A percentile compares a stretch with the other conserved stretches of the same genome.
Evolutionary conservation across 371 early-diverging fungal species (phyloP).

Genomic region (Apophysomyces variabilis): DNA sequence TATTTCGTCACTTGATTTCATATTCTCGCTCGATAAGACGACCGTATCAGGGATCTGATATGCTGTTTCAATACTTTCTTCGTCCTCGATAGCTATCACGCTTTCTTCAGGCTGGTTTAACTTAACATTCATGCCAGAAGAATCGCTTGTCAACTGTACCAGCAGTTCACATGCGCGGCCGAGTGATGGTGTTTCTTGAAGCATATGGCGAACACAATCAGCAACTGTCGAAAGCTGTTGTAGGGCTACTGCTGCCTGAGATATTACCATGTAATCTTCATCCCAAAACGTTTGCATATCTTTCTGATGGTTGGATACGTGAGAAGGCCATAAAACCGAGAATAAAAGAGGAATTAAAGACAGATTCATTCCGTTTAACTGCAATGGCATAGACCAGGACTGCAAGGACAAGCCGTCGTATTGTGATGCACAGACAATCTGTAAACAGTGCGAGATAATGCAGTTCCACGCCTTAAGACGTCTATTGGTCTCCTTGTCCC

Average conservation of each 20-base stretch:
- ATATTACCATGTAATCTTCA: constrained; percentile 16
- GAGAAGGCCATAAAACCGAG: not conserved
- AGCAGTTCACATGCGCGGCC: constrained; percentile 32
- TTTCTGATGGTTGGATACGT: not conserved
- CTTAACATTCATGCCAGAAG: not conserved
- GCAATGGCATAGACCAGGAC: constrained; percentile 22
- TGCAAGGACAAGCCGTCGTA: constrained; percentile 30
- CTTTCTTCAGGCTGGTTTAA: not conserved
- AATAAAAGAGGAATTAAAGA: constrained; percentile 1
- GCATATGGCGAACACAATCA: constrained; percentile 36
- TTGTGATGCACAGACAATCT: constrained; percentile 30
- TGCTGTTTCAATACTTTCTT: not conserved
- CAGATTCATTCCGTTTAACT: constrained; percentile 11
- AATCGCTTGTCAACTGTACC: constrained; percentile 1
- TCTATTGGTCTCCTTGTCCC: not conserved
- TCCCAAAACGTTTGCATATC: constrained; percentile 1
- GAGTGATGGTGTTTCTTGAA: constrained; percentile 60
- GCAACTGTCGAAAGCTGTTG: constrained; percentile 19
- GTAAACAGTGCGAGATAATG: constrained; percentile 30
- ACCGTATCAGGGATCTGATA: not conserved
- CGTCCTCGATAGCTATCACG: not conserved
- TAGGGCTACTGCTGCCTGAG: constrained; percentile 16
- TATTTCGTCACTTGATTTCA: not conserved
- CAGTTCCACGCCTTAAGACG: constrained; percentile 21
- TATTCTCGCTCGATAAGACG: not conserved